Conservation (phyloP, 2,329 filamentous ascomycete genomes). For the Claviceps purpurea region DNA sequence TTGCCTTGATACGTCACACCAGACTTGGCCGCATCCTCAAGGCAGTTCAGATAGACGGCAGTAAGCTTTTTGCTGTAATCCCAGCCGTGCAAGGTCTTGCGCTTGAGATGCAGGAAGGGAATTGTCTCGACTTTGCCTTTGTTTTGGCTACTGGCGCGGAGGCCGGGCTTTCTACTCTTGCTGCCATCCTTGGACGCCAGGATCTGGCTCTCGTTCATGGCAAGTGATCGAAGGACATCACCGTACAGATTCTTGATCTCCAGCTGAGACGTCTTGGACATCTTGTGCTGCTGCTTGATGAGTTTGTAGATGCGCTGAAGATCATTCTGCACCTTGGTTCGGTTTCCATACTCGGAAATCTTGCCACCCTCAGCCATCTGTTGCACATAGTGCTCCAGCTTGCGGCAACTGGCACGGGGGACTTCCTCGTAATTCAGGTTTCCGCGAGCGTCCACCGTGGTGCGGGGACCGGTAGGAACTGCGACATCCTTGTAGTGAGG, state of each 20-base stretch:
- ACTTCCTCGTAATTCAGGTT: constrained; percentile 88
- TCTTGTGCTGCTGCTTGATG: constrained; percentile 95
- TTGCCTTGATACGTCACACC: constrained; percentile 91
- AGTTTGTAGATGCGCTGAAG: constrained; percentile 92
- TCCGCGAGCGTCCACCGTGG: constrained; percentile 81
- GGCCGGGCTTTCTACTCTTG: constrained; percentile 42
- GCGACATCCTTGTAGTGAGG: constrained; percentile 95
- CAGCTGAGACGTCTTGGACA: constrained; percentile 89
- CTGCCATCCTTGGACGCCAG: constrained; percentile 67
- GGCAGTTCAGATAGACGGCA: constrained; percentile 76
- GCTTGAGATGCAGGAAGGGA: constrained; percentile 93
- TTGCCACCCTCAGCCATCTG: constrained; percentile 98
- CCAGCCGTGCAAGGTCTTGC: constrained; percentile 87
- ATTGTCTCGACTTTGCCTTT: constrained; percentile 97
- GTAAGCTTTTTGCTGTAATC: constrained; percentile 99
- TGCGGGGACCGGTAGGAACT: constrained; percentile 80
- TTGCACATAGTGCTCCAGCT: constrained; percentile 95
- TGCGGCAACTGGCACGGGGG: constrained; percentile 77
- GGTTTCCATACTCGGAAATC: constrained; percentile 96
- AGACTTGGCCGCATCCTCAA: constrained; percentile 75
- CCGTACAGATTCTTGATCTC: constrained; percentile 94
- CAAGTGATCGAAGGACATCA: constrained; percentile 83
- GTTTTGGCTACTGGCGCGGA: constrained; percentile 40
- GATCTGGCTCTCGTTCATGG: constrained; percentile 98
- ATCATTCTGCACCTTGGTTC: constrained; percentile 95